Evolutionary conservation across 441 rosid species (phyloP), one percentile per base, ranked within the genome.

Genomic region (Mallotus repandus): DNA sequence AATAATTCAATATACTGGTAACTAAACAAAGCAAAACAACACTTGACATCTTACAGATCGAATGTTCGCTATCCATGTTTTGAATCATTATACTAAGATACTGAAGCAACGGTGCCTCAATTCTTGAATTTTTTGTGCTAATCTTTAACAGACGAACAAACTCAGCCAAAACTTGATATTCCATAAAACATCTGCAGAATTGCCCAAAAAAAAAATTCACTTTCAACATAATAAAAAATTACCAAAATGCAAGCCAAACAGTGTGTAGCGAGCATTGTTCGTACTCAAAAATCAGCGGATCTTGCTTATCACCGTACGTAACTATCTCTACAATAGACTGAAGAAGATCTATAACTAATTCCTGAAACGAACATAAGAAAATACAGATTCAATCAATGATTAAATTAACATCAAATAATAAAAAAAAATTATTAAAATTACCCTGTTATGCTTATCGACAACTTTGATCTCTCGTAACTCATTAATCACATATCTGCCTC

Each of bases 51-150:
- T 83, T 87, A 91, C 92, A 89, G 59, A 85, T 86, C 77, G 91
- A 87, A 43, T 86, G 84, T 70, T 91, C 96, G 63, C 81, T 86
- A 43, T 86, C 83, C 80, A 89, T 78, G 86, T 89, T 91, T 75
- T 91, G 96, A 74, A 87, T 82, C 92, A 91, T 84, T 79, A 89
- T 87, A 78, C 96, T 91, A 63, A 87, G 81, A 76, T 87, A 87
- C 82, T 89, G 96, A 70, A 91, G 90, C 70, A 89, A 78, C 0
- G 87, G 86, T 14, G 87, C 89, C 84, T 85, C 88, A 48, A 86
- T 87, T 73, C 84, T 81, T 67, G 93, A 83, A 74, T 75, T 84
- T 69, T 66, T 72, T 72, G 86, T 72, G 73, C 86, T 59, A 38
- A 84, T 86, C 81, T 74, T 89, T 72, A 91, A 75, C 41, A 89